phyloP scores from a whole-genome alignment of 345 rosid species.

The Pistacia integerrima region DNA sequence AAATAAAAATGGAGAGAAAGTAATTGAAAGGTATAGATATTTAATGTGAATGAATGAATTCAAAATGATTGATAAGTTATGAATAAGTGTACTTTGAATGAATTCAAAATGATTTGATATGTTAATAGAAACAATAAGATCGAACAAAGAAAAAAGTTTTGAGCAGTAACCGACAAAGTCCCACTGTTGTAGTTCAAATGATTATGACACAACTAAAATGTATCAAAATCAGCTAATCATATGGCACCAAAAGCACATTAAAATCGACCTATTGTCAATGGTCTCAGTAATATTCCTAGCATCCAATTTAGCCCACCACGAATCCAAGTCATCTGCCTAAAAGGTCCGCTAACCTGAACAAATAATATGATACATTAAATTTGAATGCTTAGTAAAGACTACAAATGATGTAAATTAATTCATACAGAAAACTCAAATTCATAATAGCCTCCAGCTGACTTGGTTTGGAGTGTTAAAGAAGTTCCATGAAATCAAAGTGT shows the following conservation, averaged over 20 bases:
- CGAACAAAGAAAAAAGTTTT: neutral
- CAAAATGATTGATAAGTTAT: neutral
- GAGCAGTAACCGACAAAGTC: neutral
- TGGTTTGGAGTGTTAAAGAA: no score
- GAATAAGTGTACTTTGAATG: no score
- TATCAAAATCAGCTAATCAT: neutral
- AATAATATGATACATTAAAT: neutral
- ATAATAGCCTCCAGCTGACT: no score
- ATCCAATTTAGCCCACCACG: conserved; percentile 63
- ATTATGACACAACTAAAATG: neutral
- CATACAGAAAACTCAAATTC: no score
- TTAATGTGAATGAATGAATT: neutral
- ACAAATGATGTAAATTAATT: no score
- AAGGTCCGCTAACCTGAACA: conserved; percentile 57
- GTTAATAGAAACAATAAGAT: neutral
- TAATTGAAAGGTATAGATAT: no score
- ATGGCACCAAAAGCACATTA: neutral
- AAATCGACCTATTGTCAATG: conserved; percentile 52
- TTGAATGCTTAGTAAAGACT: neutral
- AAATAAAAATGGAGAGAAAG: no score
- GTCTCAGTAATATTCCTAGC: conserved; percentile 52
- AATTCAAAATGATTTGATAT: no score
- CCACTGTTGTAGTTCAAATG: conserved; percentile 7
- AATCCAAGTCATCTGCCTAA: conserved; percentile 69
- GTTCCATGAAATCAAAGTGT: no score